Percentiles rank a stretch among this genome's conserved stretches.
These are phyloP conservation scores for Pichia nanzhaoensis DNA, from an alignment of 805 yeast species.

Conservation along the genomic window DNA sequence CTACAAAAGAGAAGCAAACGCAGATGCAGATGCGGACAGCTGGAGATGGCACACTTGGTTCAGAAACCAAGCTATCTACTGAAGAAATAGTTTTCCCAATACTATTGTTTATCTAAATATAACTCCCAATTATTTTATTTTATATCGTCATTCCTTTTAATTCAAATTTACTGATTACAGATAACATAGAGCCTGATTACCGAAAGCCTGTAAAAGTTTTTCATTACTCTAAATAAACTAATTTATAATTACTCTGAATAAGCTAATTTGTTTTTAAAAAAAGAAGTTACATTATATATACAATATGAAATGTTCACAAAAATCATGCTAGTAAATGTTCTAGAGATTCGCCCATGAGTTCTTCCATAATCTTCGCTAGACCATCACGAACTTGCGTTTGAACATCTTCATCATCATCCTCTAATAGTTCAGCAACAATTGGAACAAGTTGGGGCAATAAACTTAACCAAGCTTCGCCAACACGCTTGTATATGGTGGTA, in stretches of 20 bases:
- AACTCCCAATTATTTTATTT: background rate
- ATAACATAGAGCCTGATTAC: too few relatives aligned
- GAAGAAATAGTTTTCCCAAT: background rate
- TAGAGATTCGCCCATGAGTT: constrained; percentile 89
- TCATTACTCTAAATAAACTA: too few relatives aligned
- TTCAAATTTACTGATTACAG: background rate
- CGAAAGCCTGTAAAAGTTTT: too few relatives aligned
- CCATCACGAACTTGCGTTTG: constrained; percentile 89
- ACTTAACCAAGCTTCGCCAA: constrained; percentile 91
- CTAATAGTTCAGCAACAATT: constrained; percentile 87
- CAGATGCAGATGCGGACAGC: constrained; percentile 7
- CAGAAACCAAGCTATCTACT: constrained; percentile 9
- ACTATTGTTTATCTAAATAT: background rate
- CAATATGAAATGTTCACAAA: background rate
- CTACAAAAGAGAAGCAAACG: constrained; percentile 8
- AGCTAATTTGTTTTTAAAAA: too few relatives aligned
- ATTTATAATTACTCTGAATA: too few relatives aligned
- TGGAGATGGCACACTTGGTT: constrained; percentile 10
- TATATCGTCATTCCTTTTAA: background rate
- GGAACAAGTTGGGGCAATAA: constrained; percentile 94
- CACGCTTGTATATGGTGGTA: constrained; percentile 77
- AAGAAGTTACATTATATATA: too few relatives aligned
- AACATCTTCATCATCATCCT: constrained; percentile 91
- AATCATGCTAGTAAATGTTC: constrained; percentile 41
- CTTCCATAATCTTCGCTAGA: constrained; percentile 84